Evolutionary conservation across 208 protist species (phyloP).

Genomic region (Wallacemonas sp.): DNA sequence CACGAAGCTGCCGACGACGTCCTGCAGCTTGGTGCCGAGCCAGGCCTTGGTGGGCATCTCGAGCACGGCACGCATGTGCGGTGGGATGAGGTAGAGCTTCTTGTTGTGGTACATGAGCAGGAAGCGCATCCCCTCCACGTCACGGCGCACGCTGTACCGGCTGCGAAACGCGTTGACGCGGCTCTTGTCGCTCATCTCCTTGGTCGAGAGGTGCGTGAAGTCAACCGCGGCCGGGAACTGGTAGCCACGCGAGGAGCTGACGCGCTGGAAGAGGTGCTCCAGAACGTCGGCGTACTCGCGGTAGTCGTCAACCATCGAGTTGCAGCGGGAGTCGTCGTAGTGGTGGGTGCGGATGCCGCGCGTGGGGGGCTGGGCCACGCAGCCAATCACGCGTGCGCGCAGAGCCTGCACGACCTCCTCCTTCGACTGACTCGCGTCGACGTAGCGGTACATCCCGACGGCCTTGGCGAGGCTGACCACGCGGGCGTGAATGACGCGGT

Average conservation of each 20-base stretch:
- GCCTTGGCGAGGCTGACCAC: slow-evolving; percentile 70
- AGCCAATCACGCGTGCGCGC: slow-evolving; percentile 78
- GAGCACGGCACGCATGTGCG: slow-evolving; percentile 78
- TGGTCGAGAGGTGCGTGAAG: slow-evolving; percentile 61
- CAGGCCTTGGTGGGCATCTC: slow-evolving; percentile 55
- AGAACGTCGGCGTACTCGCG: slow-evolving; percentile 70
- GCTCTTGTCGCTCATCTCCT: slow-evolving; percentile 77
- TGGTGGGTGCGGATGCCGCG: slow-evolving; percentile 56
- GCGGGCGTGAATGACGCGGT: slow-evolving; percentile 79
- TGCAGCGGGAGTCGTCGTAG: slow-evolving; percentile 62
- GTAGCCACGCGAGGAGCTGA: slow-evolving; percentile 36
- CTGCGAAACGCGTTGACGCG: slow-evolving; percentile 51
- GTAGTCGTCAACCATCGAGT: slow-evolving; percentile 70
- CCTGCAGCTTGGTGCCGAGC: slow-evolving; percentile 49
- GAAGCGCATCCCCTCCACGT: slow-evolving; percentile 56
- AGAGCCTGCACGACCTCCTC: slow-evolving; percentile 71
- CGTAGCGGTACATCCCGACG: slow-evolving; percentile 73
- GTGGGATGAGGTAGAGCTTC: slow-evolving; percentile 74
- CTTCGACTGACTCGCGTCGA: slow-evolving; percentile 69
- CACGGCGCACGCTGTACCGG: slow-evolving; percentile 67
- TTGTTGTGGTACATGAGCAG: slow-evolving; percentile 50
- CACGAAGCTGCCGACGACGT: slow-evolving; percentile 49
- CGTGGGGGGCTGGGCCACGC: slow-evolving; percentile 70
- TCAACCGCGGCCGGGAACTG: slow-evolving; percentile 63
- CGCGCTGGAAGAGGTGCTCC: slow-evolving; percentile 55